phyloP scores from a whole-genome alignment of 2,329 filamentous ascomycete species.

The Colletotrichum abscissum region DNA sequence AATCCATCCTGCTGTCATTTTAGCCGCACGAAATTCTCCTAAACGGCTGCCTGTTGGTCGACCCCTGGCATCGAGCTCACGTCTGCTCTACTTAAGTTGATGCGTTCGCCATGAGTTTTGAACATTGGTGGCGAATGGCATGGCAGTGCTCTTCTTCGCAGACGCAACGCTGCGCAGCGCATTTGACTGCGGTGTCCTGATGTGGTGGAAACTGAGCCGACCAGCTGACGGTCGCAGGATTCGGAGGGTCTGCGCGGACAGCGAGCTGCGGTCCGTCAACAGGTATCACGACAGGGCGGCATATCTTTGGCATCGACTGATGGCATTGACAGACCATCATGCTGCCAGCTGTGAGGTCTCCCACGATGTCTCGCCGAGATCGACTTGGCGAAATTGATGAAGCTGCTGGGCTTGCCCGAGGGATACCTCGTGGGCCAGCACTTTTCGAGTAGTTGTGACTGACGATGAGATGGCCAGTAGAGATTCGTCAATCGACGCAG shows the following conservation, averaged over 20 bases:
- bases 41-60: slow-evolving; percentile 4
- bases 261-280: background rate
- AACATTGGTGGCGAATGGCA: background rate
- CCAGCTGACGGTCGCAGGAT: background rate
- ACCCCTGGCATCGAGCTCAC: background rate
- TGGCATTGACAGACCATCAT: too few relatives aligned
- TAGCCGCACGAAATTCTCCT: background rate
- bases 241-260: background rate
- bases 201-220: background rate
- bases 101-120: background rate
- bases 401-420: background rate
- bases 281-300: background rate
- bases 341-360: too few relatives aligned
- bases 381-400: background rate
- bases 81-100: background rate
- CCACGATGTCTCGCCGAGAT: too few relatives aligned
- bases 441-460: background rate
- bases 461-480: background rate
- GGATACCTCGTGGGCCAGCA: background rate
- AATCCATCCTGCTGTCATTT: background rate
- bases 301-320: too few relatives aligned
- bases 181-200: background rate
- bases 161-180: too few relatives aligned
- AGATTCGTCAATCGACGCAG: background rate
- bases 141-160: background rate